Base-by-base conservation (phyloP, 2,329 filamentous ascomycete species). In the Sarocladium strictum region DNA sequence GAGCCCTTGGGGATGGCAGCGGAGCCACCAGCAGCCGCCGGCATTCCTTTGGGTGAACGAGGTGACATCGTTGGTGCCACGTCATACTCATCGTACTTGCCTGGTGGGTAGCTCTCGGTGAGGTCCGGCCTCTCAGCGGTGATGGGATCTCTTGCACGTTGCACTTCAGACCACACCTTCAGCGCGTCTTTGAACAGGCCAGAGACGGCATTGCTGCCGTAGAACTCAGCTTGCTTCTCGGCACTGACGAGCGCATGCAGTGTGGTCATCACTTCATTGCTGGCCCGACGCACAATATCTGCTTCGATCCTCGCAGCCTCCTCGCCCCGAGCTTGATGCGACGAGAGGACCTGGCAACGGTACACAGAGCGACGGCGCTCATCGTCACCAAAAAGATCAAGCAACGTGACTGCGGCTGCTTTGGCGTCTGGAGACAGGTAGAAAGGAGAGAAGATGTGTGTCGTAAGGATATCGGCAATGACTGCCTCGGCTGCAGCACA, bases 401-500 rank as follows among this genome's bases (percentile, higher is more conserved):
- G 59, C 17, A 67, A 59, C 15, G 56, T 53, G 0, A 58, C 57
- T 0, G 64, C 62, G 1, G 61, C 51, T 1, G 45, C 33, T 2
- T 60, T 59, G 29, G 53, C 32, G 2, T 60, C 58, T 1, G 47
- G 56, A 0, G 61, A 54, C 2, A 67, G 56, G 47, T 66, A 65
- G n/a, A 67, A 64, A 2, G 64, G 63, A 6, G 61, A 58, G 47
- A 67, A 66, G n/a, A 67, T 60, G 40, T 64, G 62, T 0, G 55
- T 45, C 7, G 59, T 57, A 7, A 67, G 58, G 1, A 57, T 56
- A 17, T 62, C 59, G 29, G 60, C 58, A 1, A 67, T 55, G 17
- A 67, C 57, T 2, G 59, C 59, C 6, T 67, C 63, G n/a, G 64
- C 65, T 4, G 60, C 58, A 1, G 65, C 64, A 24, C 65, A 65